Percentiles rank a stretch among this genome's conserved stretches.
phyloP scores from a whole-genome alignment of 1,284 basidiomycete species.

The Sphaerobolus stellatus region DNA sequence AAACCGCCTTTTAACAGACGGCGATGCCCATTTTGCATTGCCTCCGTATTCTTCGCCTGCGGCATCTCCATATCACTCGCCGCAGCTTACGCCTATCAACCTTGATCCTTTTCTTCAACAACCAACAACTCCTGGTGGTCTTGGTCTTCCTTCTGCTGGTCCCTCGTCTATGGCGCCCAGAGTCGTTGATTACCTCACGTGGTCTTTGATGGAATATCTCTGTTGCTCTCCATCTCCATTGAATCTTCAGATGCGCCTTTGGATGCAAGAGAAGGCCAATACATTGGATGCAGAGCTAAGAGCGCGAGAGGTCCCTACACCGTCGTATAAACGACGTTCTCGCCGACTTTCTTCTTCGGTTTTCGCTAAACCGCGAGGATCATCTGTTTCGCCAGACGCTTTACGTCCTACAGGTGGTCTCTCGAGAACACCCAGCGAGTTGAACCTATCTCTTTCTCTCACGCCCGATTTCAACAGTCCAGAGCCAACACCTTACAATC shows the following conservation, averaged over 20 bases:
- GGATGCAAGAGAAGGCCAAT: slow-evolving; percentile 60
- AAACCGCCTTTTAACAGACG: slow-evolving; percentile 50
- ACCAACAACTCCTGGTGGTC: slow-evolving; percentile 12
- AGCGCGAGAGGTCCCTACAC: slow-evolving; percentile 29
- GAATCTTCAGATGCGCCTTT: slow-evolving; percentile 60
- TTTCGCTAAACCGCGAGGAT: slow-evolving; percentile 47
- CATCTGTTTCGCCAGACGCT: slow-evolving; percentile 50
- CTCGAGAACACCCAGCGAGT: slow-evolving; percentile 9
- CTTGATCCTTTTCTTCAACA: slow-evolving; percentile 3
- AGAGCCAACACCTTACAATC: background rate
- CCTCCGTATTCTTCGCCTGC: slow-evolving; percentile 39
- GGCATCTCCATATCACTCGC: slow-evolving; percentile 46
- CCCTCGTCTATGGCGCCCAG: slow-evolving; percentile 39
- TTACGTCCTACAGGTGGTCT: slow-evolving; percentile 37
- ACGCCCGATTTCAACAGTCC: too few relatives aligned
- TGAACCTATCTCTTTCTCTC: too few relatives aligned
- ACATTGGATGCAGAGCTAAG: slow-evolving; percentile 50
- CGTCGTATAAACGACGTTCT: slow-evolving; percentile 17
- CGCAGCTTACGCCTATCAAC: slow-evolving; percentile 24
- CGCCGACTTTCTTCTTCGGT: slow-evolving; percentile 46
- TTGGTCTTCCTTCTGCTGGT: slow-evolving; percentile 6
- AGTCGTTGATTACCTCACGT: slow-evolving; percentile 70
- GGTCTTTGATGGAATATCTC: slow-evolving; percentile 71
- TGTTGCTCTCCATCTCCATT: slow-evolving; percentile 65
- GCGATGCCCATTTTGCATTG: slow-evolving; percentile 56